Evolutionary conservation across 2,329 filamentous ascomycete genomes (phyloP), one percentile per base, ranked within the genome.

Genomic region (Gliomastix tumulicola): DNA sequence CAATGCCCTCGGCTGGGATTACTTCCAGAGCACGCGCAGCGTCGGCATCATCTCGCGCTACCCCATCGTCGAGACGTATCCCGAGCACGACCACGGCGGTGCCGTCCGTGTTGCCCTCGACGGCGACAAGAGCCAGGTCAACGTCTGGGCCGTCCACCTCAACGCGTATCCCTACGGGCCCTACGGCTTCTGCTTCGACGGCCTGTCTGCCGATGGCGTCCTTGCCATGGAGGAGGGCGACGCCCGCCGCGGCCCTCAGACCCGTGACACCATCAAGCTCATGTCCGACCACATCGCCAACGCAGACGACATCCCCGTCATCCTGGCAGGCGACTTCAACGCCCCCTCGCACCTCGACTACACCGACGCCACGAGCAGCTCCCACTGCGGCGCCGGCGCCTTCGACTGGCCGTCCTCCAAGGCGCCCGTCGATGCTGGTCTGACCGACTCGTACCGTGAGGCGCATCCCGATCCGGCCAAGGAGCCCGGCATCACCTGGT

Each of bases 301-400:
- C 18, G 46, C 57, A 0, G 50, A 59, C 18, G 44, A 49, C 0
- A 41, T 54, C 1, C 61, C 63, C 4, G 55, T 65, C 1, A 39
- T 66, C 21, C 37, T 67, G 2, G 48, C 57, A 1, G 63, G 63
- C 16, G 63, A 67, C 44, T 62, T 66, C 40, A 66, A 66, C 42
- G 60, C 63, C 2, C 63, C 63, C 0, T 66, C 63, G 15, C 63
- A 66, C 32, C 50, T 65, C 3, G 63, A 67, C 49, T 67, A 55
- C 49, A 57, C 53, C 4, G 53, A 61, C 6, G 51, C 44, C 6
- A 44, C 51, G 3, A 47, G 47, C 20, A 44, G 54, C 5, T 51
- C 50, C 40, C 55, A 66, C 47, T 66, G 63, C 37, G 59, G 57
- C 9, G 53, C 52, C 30, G 49, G 44, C 5, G 39, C 47, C 27